Evolutionary conservation across 495 filamentous ascomycete species (phyloP).

Genomic region (Podospora conica): DNA sequence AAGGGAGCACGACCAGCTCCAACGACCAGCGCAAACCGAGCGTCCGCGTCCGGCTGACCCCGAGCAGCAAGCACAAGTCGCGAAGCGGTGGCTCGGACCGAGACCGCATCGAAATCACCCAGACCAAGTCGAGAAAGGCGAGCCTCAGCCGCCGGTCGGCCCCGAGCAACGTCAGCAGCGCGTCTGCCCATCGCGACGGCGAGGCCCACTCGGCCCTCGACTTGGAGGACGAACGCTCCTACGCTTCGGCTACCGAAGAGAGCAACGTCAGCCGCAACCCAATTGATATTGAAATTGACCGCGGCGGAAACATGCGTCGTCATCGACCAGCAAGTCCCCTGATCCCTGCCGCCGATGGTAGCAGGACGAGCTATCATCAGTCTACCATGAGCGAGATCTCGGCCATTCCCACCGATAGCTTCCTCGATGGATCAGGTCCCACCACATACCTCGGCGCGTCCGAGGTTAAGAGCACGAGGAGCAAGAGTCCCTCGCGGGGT

Average conservation of each 20-base stretch:
- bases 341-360: constrained; percentile 49
- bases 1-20: constrained; percentile 45
- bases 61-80: constrained; percentile 49
- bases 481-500: constrained; percentile 31
- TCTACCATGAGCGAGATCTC: constrained; percentile 74
- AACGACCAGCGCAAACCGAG: constrained; percentile 65
- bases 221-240: constrained; percentile 53
- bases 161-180: constrained; percentile 45
- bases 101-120: constrained; percentile 70
- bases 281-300: constrained; percentile 74
- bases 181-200: constrained; percentile 40
- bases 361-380: constrained; percentile 54
- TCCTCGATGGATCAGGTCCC: constrained; percentile 62
- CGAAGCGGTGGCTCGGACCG: constrained; percentile 46
- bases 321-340: constrained; percentile 50
- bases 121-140: constrained; percentile 53
- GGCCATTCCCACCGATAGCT: constrained; percentile 83
- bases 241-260: constrained; percentile 70
- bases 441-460: constrained; percentile 24
- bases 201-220: constrained; percentile 39
- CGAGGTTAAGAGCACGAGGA: constrained; percentile 29
- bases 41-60: constrained; percentile 91
- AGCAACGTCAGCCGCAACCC: constrained; percentile 64
- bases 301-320: constrained; percentile 30
- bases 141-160: constrained; percentile 55